Percentiles rank a stretch among this genome's conserved stretches.
Evolutionary conservation across 306 rosid genomes (phyloP).

Genomic region (Vicia villosa): DNA sequence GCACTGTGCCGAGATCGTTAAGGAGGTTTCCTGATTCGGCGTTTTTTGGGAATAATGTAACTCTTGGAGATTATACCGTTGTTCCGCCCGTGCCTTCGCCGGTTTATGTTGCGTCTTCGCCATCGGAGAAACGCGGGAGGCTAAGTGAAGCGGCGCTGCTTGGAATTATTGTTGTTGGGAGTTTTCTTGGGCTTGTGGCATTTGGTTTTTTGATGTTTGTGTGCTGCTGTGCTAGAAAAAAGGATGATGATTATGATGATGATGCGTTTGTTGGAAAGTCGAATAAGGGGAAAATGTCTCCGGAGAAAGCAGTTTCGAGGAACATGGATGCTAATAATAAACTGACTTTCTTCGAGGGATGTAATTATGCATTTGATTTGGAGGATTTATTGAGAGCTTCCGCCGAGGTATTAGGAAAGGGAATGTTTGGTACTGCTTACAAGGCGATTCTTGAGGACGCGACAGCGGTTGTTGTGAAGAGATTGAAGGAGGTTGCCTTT

Average conservation of each 20-base stretch:
- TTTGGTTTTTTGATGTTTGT: slow-evolving; percentile 59
- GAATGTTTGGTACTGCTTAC: slow-evolving; percentile 50
- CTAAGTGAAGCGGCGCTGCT: slow-evolving; percentile 64
- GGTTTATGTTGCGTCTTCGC: slow-evolving; percentile 32
- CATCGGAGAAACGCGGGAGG: slow-evolving; percentile 46
- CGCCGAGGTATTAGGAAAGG: slow-evolving; percentile 54
- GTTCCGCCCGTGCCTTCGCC: slow-evolving; percentile 54
- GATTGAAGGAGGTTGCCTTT: slow-evolving; percentile 49
- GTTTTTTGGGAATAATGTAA: slow-evolving; percentile 66
- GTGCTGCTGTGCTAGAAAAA: slow-evolving; percentile 54
- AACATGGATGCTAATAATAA: slow-evolving; percentile 68
- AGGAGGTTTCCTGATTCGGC: slow-evolving; percentile 62
- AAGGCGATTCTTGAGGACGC: slow-evolving; percentile 52
- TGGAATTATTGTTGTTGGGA: slow-evolving; percentile 64
- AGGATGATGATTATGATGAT: slow-evolving; percentile 45
- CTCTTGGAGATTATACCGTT: slow-evolving; percentile 36
- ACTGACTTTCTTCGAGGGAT: slow-evolving; percentile 48
- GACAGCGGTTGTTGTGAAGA: slow-evolving; percentile 52
- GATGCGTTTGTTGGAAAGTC: slow-evolving; percentile 52
- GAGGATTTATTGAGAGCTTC: slow-evolving; percentile 56
- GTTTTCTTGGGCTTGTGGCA: slow-evolving; percentile 59
- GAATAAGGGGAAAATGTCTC: slow-evolving; percentile 86
- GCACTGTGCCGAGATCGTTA: slow-evolving; percentile 66
- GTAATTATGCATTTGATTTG: slow-evolving; percentile 50
- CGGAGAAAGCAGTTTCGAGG: slow-evolving; percentile 80